Evolutionary conservation across 1,139 yeast genomes (phyloP).

Genomic region (Taphrina pruni): DNA sequence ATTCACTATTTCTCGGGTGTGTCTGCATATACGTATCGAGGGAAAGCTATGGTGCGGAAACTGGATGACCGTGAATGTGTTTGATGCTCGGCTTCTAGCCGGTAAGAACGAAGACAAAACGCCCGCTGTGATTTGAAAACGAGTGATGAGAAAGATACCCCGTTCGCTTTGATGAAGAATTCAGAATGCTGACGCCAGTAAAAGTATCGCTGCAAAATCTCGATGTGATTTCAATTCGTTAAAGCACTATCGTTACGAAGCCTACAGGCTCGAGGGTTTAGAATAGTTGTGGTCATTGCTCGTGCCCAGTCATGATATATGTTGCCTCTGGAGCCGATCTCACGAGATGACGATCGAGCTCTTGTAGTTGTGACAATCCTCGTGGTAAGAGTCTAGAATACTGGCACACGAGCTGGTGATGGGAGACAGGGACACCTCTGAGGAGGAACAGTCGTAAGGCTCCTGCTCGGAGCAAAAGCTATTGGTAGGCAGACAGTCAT

Average conservation of each 20-base stretch:
- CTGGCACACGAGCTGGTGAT: slow-evolving; percentile 35
- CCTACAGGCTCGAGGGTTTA: too few relatives aligned
- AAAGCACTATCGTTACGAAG: not conserved
- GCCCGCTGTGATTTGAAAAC: slow-evolving; percentile 4
- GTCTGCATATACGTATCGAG: slow-evolving; percentile 1
- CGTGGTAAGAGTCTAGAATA: slow-evolving; percentile 36
- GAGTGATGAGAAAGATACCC: not conserved
- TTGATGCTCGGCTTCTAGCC: slow-evolving; percentile 1
- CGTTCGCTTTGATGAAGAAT: not conserved
- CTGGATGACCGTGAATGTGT: not conserved
- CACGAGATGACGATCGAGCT: slow-evolving; percentile 15
- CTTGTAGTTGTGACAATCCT: slow-evolving; percentile 27
- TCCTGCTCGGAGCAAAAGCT: slow-evolving; percentile 25
- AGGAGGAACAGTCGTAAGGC: slow-evolving; percentile 16
- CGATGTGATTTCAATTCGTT: slow-evolving; percentile 8
- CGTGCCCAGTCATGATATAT: too few relatives aligned
- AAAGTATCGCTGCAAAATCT: slow-evolving; percentile 9
- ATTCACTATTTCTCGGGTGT: not conserved
- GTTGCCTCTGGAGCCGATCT: not conserved
- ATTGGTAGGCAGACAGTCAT: slow-evolving; percentile 17
- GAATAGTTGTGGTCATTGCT: too few relatives aligned
- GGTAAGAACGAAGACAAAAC: slow-evolving; percentile 4
- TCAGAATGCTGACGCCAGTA: slow-evolving; percentile 10
- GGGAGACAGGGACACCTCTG: slow-evolving; percentile 28
- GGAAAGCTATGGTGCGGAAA: not conserved